phyloP scores from a whole-genome alignment of 768 basidiomycete genomes.

The Pisolithus microcarpus region DNA sequence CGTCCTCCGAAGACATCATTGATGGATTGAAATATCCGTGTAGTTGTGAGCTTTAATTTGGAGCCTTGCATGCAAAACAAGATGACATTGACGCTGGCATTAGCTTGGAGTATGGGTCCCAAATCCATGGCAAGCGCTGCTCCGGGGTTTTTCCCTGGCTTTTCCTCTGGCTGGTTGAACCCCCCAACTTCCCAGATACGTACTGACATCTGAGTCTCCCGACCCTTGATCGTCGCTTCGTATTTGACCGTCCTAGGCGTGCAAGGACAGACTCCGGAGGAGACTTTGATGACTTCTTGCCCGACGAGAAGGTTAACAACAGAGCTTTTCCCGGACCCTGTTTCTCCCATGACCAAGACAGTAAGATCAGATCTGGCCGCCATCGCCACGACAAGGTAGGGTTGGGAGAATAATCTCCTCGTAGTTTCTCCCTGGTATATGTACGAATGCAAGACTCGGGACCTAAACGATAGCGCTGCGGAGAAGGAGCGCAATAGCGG shows the following conservation, averaged over 20 bases:
- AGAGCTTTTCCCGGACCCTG: slow-evolving; percentile 23
- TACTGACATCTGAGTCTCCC: too few species aligned
- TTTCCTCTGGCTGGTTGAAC: neutral
- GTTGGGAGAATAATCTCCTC: too few species aligned
- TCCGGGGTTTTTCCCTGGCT: too few species aligned
- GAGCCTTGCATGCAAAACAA: neutral
- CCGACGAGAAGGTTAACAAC: slow-evolving; percentile 28
- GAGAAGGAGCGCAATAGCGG: too few species aligned
- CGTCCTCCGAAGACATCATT: slow-evolving; percentile 6
- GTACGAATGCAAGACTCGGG: too few species aligned
- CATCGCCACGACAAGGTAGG: neutral
- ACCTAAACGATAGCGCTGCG: too few species aligned
- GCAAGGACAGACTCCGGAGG: slow-evolving; percentile 16
- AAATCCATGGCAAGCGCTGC: neutral
- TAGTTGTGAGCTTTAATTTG: neutral
- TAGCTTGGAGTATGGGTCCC: neutral
- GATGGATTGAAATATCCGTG: neutral
- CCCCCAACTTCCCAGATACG: neutral
- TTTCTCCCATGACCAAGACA: slow-evolving; percentile 1
- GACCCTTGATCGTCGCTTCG: neutral
- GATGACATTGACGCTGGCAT: neutral
- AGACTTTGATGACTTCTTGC: slow-evolving; percentile 10
- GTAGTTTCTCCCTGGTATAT: too few species aligned
- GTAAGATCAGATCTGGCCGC: neutral
- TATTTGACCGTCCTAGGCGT: slow-evolving; percentile 9